These are phyloP conservation scores for Aeschynomene evenia DNA, from an alignment of 306 rosid genomes.

Conservation along the genomic window DNA sequence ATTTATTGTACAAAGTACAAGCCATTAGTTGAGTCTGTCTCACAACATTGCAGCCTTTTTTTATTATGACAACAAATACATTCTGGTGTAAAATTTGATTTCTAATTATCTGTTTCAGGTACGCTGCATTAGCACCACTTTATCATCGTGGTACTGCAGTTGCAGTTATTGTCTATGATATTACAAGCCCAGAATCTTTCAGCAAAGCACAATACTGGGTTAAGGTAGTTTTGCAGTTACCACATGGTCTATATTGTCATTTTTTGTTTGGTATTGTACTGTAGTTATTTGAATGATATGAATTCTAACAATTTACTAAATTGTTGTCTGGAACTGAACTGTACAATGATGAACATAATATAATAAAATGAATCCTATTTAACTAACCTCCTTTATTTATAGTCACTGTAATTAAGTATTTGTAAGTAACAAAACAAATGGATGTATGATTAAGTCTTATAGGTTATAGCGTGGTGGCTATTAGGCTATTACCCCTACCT, in stretches of 20 bases:
- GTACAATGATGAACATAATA: not conserved
- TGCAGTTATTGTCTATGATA: conserved; percentile 94
- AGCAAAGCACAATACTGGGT: conserved; percentile 99
- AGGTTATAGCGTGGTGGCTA: not conserved
- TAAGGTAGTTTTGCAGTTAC: conserved; percentile 60
- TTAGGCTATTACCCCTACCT: not conserved
- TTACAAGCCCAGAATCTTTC: conserved; percentile 92
- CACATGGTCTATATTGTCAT: conserved; percentile 1
- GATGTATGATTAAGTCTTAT: not conserved
- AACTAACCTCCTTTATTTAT: not conserved
- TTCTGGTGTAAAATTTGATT: conserved; percentile 24
- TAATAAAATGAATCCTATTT: not conserved
- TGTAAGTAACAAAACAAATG: not conserved
- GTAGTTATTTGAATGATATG: conserved; percentile 11
- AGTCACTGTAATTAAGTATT: not conserved
- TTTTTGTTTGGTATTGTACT: not conserved
- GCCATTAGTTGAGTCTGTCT: not conserved
- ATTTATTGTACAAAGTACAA: not conserved
- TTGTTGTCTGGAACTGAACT: conserved; percentile 2
- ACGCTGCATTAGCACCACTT: conserved; percentile 94
- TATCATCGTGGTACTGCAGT: conserved; percentile 96
- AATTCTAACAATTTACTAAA: not conserved
- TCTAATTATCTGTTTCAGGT: conserved; percentile 53
- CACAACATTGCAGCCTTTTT: not conserved
- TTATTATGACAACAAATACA: conserved; percentile 16